Conservation (phyloP, 108 stramenopile species). For the Skeletonema marinoi region DNA sequence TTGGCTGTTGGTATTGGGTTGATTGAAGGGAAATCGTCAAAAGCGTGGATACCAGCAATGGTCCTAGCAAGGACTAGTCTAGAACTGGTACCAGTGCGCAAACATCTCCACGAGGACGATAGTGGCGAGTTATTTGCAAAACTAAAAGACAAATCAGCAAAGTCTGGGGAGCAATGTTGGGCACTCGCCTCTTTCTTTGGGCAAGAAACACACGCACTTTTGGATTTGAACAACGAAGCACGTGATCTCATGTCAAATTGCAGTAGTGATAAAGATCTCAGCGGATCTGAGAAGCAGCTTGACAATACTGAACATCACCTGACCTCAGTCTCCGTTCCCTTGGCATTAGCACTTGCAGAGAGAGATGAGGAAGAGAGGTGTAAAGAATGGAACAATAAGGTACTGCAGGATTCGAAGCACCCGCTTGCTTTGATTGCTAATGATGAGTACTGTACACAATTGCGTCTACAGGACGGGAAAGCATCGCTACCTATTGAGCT, state of each 20-base stretch:
- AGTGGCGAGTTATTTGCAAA: slow-evolving; percentile 50
- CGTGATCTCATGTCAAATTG: not conserved
- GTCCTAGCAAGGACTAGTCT: slow-evolving; percentile 61
- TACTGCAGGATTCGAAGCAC: slow-evolving; percentile 50
- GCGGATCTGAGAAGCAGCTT: not conserved
- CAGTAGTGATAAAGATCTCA: not conserved
- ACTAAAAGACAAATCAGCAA: not conserved
- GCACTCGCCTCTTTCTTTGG: slow-evolving; percentile 44
- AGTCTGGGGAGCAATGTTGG: slow-evolving; percentile 13
- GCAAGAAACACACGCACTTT: slow-evolving; percentile 10
- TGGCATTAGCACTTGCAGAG: slow-evolving; percentile 57
- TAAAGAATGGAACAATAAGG: slow-evolving; percentile 47
- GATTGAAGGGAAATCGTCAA: slow-evolving; percentile 41
- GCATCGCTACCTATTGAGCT: not conserved
- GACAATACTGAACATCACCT: not conserved
- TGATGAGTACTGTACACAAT: slow-evolving; percentile 29
- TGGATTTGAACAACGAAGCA: slow-evolving; percentile 12
- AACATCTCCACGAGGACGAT: slow-evolving; percentile 42
- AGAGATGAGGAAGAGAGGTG: slow-evolving; percentile 61
- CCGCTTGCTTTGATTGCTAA: slow-evolving; percentile 36
- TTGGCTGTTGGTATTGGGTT: slow-evolving; percentile 60
- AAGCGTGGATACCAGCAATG: slow-evolving; percentile 62
- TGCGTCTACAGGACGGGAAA: not conserved
- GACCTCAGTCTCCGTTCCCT: slow-evolving; percentile 17
- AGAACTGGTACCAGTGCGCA: slow-evolving; percentile 60